Percentiles rank a stretch among this genome's conserved stretches.
Evolutionary conservation across 2,329 filamentous ascomycete species (phyloP).

Genomic region (Ambrosiella xylebori): DNA sequence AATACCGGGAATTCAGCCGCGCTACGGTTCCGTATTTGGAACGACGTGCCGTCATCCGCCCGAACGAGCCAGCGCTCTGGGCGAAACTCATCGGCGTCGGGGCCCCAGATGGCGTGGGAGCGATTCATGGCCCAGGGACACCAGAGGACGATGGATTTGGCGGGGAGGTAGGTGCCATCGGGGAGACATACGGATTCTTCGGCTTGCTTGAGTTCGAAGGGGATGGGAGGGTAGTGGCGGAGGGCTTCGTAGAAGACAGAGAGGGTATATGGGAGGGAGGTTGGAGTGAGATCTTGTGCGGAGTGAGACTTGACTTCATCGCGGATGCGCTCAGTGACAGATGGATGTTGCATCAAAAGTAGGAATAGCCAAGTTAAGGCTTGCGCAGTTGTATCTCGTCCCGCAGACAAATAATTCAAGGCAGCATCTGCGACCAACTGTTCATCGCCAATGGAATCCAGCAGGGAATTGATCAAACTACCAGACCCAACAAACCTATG

Average conservation of each 20-base stretch:
- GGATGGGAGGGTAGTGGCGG: constrained; percentile 45
- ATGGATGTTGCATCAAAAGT: constrained; percentile 35
- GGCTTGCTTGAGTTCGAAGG: constrained; percentile 48
- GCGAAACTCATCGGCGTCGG: constrained; percentile 35
- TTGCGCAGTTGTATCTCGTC: constrained; percentile 47
- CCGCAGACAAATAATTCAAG: constrained; percentile 48
- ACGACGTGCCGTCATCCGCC: constrained; percentile 18
- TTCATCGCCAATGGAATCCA: constrained; percentile 37
- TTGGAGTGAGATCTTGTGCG: not conserved
- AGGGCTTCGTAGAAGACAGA: constrained; percentile 46
- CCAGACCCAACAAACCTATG: constrained; percentile 18
- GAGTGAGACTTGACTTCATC: constrained; percentile 15
- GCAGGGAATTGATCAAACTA: constrained; percentile 41
- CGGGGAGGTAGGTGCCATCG: constrained; percentile 41
- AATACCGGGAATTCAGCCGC: constrained; percentile 46
- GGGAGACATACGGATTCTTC: constrained; percentile 34
- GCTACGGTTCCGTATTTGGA: constrained; percentile 25
- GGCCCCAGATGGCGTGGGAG: constrained; percentile 37
- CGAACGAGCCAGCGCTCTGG: constrained; percentile 37
- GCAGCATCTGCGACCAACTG: constrained; percentile 45
- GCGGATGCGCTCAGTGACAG: constrained; percentile 24
- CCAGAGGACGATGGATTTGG: constrained; percentile 40
- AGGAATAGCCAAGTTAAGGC: constrained; percentile 48
- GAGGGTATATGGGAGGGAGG: constrained; percentile 35
- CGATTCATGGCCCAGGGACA: constrained; percentile 48